Evolutionary conservation across 805 yeast genomes (phyloP), one percentile per base, ranked within the genome.

Genomic region (Priceomyces medius): DNA sequence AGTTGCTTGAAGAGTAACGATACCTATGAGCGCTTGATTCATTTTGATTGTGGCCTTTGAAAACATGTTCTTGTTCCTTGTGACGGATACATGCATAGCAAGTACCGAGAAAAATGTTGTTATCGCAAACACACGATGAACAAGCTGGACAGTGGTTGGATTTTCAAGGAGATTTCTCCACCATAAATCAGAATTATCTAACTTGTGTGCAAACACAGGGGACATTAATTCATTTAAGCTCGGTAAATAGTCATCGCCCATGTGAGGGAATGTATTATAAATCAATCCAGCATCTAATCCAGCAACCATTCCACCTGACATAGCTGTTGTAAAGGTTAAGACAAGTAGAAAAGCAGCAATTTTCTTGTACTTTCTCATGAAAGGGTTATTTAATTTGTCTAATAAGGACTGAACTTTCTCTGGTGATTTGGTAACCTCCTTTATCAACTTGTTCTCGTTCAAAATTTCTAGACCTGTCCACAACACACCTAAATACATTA

Each of bases 261-360:
- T 93, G 54, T 83, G 86, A 23, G 99, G 99, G 77, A 89, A 93
- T 3, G 95, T 84, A 64, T 93, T 93, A 66, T 93, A 93, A 50
- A 93, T 89, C 64, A 90, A 72, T 37, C 99, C 99, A 2, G 99
- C 99, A 65, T 93, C 99, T 41, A 93, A 73, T 7, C 99, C 99
- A 12, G 99, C 99, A 34, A 93, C 99, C 74, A 93, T 80, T 12
- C 96, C 97, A 46, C 99, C 99, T 8, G 96, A 80, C 95, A 93
- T 85, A 13, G 97, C 96, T 14, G 99, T 93, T 31, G 84, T 44
- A 53, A 89, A 91, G 1, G 91, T 84, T 40, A 91, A 66, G 2
- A 71, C 81, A 21, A 88, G 68, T 31, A 93, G 64, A 0, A 74
- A 84, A 7, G 66, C 44, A 1, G 87, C 76, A 24, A 75, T 53